Evolutionary conservation across 345 rosid species (phyloP), one percentile per base, ranked within the genome.

Genomic region (Hypericum perforatum): DNA sequence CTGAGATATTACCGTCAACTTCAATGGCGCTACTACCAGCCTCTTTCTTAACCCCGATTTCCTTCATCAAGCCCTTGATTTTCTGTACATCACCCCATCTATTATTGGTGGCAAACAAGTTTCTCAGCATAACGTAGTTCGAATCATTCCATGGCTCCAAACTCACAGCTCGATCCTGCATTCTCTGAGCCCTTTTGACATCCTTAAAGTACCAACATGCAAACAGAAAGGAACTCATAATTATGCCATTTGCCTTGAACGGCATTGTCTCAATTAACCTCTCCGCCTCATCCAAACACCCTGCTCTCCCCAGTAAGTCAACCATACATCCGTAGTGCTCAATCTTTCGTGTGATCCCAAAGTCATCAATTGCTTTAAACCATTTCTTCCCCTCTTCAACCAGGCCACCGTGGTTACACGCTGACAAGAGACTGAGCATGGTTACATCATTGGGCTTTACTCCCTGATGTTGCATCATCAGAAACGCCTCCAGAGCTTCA

Each of bases 271-370:
- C 42, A 10, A 88, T 84, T 74, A 88, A 56, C 39, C 65, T 67
- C 54, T 80, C 88, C 22, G 90, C 94, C 65, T 78, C 94, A 16
- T 80, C 74, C 62, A 82, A 46, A 41, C 11, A 37, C 44, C 94
- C 88, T 45, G 88, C 88, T 39, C 77, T 82, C 13, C 96, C 90
- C 57, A 84, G 54, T 53, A 84, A 61, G 76, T 82, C 88, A 51
- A 78, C 64, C 78, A 84, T 56, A 63, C 94, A 84, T 12, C 96
- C 94, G 47, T 82, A 82, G 45, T 84, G 90, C 72, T 80, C 94
- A 50, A 80, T 73, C 66, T 60, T 78, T 5, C 77, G 78, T 45
- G 37, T 67, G 40, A 88, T 60, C 14, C 76, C 75, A 53, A 80
- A 70, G 11, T 57, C 68, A 37, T 54, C 61, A 82, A 88, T 82